Conservation (phyloP, 805 yeast genomes). For the Cyberlindnera xishuangbannaensis region DNA sequence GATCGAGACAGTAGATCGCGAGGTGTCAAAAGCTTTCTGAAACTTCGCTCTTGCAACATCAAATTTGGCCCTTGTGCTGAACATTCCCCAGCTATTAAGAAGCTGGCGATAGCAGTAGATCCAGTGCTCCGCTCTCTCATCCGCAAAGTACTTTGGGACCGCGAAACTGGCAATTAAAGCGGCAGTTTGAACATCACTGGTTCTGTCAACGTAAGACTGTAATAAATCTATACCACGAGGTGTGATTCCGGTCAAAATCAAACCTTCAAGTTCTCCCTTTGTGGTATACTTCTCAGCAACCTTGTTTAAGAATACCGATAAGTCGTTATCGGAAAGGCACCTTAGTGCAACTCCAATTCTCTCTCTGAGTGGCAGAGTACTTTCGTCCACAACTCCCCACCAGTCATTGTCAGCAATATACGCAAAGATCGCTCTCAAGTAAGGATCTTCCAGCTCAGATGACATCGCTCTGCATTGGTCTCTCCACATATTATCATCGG, state of each 20-base stretch:
- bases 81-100: slow-evolving; percentile 76
- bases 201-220: slow-evolving; percentile 82
- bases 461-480: slow-evolving; percentile 88
- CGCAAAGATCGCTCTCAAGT: slow-evolving; percentile 86
- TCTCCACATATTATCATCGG: slow-evolving; percentile 59
- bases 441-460: slow-evolving; percentile 84
- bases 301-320: slow-evolving; percentile 63
- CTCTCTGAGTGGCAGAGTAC: slow-evolving; percentile 81
- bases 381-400: slow-evolving; percentile 93
- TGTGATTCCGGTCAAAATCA: slow-evolving; percentile 87
- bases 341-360: slow-evolving; percentile 87
- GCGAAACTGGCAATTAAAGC: slow-evolving; percentile 76
- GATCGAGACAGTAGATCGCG: slow-evolving; percentile 30
- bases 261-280: slow-evolving; percentile 86
- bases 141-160: slow-evolving; percentile 76
- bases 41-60: slow-evolving; percentile 73
- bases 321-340: slow-evolving; percentile 73
- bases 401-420: slow-evolving; percentile 91
- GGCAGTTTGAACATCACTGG: slow-evolving; percentile 90
- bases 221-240: slow-evolving; percentile 74
- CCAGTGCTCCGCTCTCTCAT: slow-evolving; percentile 75
- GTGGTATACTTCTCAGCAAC: slow-evolving; percentile 65
- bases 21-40: slow-evolving; percentile 29
- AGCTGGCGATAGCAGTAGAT: slow-evolving; percentile 58
- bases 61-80: slow-evolving; percentile 73